These are phyloP conservation scores for Microstegium vimineum DNA, from an alignment of 176 grass and related monocot species.

Conservation along the genomic window DNA sequence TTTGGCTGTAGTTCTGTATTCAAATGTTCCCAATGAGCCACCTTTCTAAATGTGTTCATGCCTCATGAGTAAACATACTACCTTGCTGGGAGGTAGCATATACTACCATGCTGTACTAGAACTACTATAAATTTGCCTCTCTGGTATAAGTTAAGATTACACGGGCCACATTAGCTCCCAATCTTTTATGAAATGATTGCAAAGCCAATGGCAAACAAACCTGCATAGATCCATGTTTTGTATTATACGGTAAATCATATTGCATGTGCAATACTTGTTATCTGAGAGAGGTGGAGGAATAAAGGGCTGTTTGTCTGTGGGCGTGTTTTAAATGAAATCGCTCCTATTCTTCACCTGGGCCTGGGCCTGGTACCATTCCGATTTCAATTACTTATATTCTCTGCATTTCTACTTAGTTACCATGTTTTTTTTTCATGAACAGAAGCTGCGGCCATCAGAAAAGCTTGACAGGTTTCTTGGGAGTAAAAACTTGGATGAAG, in stretches of 20 bases:
- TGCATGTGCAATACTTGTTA: not conserved
- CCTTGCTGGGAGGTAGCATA: not conserved
- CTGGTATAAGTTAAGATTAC: slow-evolving; percentile 5
- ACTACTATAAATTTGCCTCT: not conserved
- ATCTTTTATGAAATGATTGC: not conserved
- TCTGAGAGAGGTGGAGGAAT: not conserved
- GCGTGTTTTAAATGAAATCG: not conserved
- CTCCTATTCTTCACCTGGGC: too few relatives aligned
- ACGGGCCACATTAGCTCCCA: not conserved
- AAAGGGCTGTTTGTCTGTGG: not conserved
- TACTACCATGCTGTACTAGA: not conserved
- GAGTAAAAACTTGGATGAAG: slow-evolving; percentile 48
- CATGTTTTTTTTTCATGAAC: slow-evolving; percentile 24
- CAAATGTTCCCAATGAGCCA: not conserved
- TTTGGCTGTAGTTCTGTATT: not conserved
- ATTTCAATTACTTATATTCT: not conserved
- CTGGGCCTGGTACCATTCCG: too few relatives aligned
- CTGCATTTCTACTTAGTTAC: not conserved
- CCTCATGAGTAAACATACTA: not conserved
- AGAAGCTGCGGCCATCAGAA: slow-evolving; percentile 59
- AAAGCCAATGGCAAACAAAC: not conserved
- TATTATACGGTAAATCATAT: not conserved
- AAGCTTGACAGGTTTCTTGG: slow-evolving; percentile 50
- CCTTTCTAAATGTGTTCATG: not conserved
- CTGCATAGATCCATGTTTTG: too few relatives aligned